These are phyloP conservation scores for Polyrhizophydium stewartii DNA, from an alignment of 371 early-diverging fungal genomes.

Conservation along the genomic window DNA sequence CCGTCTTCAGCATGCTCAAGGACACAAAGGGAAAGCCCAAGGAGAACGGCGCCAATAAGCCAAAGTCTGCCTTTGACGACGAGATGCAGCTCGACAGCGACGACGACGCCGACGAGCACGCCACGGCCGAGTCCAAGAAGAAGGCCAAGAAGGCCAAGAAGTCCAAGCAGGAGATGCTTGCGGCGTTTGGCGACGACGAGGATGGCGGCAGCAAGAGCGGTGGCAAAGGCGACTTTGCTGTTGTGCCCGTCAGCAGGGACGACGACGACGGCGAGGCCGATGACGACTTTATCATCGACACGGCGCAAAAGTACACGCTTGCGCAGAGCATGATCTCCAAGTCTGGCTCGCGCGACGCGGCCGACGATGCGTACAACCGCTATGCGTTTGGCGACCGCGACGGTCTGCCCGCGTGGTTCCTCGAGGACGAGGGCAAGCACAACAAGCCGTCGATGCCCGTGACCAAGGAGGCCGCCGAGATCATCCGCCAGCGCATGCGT, in stretches of 20 bases:
- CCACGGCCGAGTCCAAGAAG: slow-evolving; percentile 38
- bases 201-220: not conserved
- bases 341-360: slow-evolving; percentile 54
- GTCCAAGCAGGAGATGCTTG: slow-evolving; percentile 11
- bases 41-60: slow-evolving; percentile 33
- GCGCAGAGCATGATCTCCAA: slow-evolving; percentile 68
- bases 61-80: slow-evolving; percentile 34
- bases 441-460: slow-evolving; percentile 85
- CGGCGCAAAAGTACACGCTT: slow-evolving; percentile 86
- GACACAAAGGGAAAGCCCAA: not conserved
- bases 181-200: slow-evolving; percentile 25
- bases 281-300: slow-evolving; percentile 37
- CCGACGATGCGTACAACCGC: slow-evolving; percentile 88
- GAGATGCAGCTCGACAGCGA: slow-evolving; percentile 35
- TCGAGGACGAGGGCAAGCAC: slow-evolving; percentile 85
- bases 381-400: slow-evolving; percentile 82
- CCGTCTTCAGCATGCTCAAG: slow-evolving; percentile 66
- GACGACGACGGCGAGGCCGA: not conserved
- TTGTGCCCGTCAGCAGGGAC: not conserved
- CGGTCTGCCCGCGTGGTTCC: slow-evolving; percentile 89
- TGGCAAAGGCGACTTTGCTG: not conserved
- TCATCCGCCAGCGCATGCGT: slow-evolving; percentile 71
- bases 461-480: slow-evolving; percentile 91
- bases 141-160: slow-evolving; percentile 21
- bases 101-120: slow-evolving; percentile 37